Base-by-base conservation (phyloP, 108 stramenopile species). In the Skeletonema marinoi region DNA sequence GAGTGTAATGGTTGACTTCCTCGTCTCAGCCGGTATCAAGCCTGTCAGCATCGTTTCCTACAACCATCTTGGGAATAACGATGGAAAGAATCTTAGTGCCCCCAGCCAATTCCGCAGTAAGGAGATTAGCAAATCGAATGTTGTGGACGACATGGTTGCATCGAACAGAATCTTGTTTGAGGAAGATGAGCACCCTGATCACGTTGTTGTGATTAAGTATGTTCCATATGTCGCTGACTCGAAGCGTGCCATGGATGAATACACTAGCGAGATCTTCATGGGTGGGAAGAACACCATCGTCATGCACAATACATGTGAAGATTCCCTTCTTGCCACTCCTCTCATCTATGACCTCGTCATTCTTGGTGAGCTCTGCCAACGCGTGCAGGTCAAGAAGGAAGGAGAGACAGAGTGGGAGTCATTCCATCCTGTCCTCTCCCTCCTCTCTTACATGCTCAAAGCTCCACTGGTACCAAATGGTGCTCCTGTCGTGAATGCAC, bases 261-360 rank as follows among this genome's bases (percentile, higher is more conserved):
- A 98, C 82, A 97, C 97, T 9, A 96, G 93, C 2, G 98, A 98
- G 85, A 99, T 99, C 68, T 99, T 99, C 86, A 94, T 99, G 98
- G 97, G 97, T 2, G 98, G 98, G 32, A 94, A 87, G 70, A 97
- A 98, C 78, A 99, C 98, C 10, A 97, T 99, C 73, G 94, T 96
- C 38, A 96, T 98, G 96, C 98, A 99, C 93, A 99, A 99, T 75
- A 98, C 97, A 25, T 99, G 98, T 78, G 98, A 99, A 82, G 98
- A 99, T 76, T 97, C 96, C 6, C 86, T 99, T 12, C 85, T 99
- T 65, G 98, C 98, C 32, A 95, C 95, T 31, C 98, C 98, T 17
- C 82, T 99, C 50, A 99, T 99, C 73, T 94, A 96, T 63, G 98
- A 99, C 78, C 92, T 99, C 32, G 94, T 98, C 30, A 89, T 99